Evolutionary conservation across 2,329 filamentous ascomycete genomes (phyloP), one percentile per base, ranked within the genome.

Genomic region (Coniochaeta prunicola): DNA sequence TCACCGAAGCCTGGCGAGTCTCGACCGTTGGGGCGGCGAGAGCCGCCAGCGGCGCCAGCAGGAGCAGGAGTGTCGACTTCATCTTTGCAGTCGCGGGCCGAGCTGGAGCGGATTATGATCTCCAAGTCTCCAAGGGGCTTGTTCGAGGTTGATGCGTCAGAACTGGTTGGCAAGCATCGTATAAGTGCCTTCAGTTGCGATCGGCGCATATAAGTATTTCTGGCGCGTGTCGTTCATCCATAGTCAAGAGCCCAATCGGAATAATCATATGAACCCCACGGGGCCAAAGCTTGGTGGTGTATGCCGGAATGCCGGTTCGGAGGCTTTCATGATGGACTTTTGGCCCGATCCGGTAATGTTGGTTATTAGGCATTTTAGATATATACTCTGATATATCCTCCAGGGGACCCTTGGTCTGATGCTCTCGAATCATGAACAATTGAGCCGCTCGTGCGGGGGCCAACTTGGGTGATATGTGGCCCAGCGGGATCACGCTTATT

Each of bases 1-100:
- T 82, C 58, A 74, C 69, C 3, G 72, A 53, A 1, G 75, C 72
- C 68, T 79, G 77, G 40, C 75, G 70, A 21, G 59, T 26, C 57
- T 71, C 69, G 56, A 70, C 62, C 19, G 70, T 62, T 42, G 71
- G 68, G 45, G 69, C 58, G 15, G 72, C 59, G 6, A 64, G 67
- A 1, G 68, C 68, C n/a, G 71, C 70, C 57, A 69, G 66, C 58
- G 69, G 71, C 19, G 73, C 71, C 60, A 73, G 67, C 28, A 74
- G 74, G 60, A 70, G 70, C 53, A 75, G 63, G 12, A 77, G 68
- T 42, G 34, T 58, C 38, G 63, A 63, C 65, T 69, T 71, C 69
- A 71, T 71, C 26, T 34, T 65, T 30, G 28, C n/a, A 28, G n/a
- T 30, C 10, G 17, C 4, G 53, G n/a, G n/a, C n/a, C n/a, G n/a